A percentile compares a stretch with the other conserved stretches of the same genome.
Evolutionary conservation across 129 eudicot species (phyloP).

Genomic region (Logfia minima): DNA sequence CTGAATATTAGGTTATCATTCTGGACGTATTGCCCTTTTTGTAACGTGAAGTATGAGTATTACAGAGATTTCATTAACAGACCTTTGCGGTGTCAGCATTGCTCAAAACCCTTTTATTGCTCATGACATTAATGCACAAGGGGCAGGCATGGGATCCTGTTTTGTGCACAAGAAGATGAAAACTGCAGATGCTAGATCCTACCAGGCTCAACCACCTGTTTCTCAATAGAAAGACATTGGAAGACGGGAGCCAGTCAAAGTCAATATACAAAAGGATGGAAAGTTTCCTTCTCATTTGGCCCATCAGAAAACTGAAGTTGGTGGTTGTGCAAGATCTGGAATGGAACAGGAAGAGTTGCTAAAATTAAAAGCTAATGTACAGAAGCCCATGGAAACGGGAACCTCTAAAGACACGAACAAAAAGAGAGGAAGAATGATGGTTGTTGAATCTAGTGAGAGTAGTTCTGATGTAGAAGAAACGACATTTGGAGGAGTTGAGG

Average conservation of each 20-base stretch:
- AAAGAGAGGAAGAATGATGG: constrained; percentile 51
- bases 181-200: constrained; percentile 25
- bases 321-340: constrained; percentile 31
- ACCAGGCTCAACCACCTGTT: constrained; percentile 30
- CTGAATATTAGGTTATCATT: constrained; percentile 35
- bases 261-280: constrained; percentile 28
- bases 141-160: constrained; percentile 8
- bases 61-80: constrained; percentile 34
- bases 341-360: constrained; percentile 20
- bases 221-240: constrained; percentile 36
- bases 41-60: constrained; percentile 49
- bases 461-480: constrained; percentile 33
- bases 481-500: constrained; percentile 13
- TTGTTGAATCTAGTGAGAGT: constrained; percentile 50
- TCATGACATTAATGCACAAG: constrained; percentile 45
- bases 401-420: constrained; percentile 32
- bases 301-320: constrained; percentile 25
- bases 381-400: constrained; percentile 29
- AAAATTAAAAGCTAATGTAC: constrained; percentile 24
- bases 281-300: constrained; percentile 27
- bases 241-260: constrained; percentile 26
- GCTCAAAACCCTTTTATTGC: constrained; percentile 53
- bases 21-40: constrained; percentile 67
- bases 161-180: constrained; percentile 14
- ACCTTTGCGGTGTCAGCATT: constrained; percentile 50